These are phyloP conservation scores for Vigna trinervia DNA, from an alignment of 306 rosid species.

Conservation along the genomic window DNA sequence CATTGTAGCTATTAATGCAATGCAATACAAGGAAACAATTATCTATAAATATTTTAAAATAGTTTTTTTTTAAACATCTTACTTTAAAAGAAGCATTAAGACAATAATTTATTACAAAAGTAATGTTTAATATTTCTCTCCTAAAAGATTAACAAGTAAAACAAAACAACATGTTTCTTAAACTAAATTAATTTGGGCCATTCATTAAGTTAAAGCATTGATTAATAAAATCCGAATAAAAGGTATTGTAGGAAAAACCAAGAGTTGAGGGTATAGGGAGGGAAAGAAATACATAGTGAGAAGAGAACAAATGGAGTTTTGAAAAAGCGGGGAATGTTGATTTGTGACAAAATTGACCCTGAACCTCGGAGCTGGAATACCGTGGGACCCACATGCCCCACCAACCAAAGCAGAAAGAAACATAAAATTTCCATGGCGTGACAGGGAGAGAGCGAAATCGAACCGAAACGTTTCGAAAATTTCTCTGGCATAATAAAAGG, in stretches of 20 bases:
- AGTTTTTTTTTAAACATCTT: neutral
- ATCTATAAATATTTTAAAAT: neutral
- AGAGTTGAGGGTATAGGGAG: too few species aligned
- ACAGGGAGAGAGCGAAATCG: slow-evolving; percentile 1
- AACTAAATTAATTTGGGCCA: too few species aligned
- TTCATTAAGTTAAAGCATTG: neutral
- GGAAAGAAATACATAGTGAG: neutral
- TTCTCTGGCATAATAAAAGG: slow-evolving; percentile 12
- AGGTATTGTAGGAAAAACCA: neutral
- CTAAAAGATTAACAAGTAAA: too few species aligned
- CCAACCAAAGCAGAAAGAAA: slow-evolving; percentile 10
- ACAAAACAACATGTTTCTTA: too few species aligned
- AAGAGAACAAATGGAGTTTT: neutral
- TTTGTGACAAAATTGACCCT: slow-evolving; percentile 38
- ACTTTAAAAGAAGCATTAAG: neutral
- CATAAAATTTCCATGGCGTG: slow-evolving; percentile 49
- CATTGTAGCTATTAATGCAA: neutral
- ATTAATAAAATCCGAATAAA: neutral
- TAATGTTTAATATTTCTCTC: too few species aligned
- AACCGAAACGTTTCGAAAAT: slow-evolving; percentile 46
- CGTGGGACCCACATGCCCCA: slow-evolving; percentile 33
- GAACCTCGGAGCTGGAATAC: slow-evolving; percentile 38
- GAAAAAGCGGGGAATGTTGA: neutral
- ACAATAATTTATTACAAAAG: neutral
- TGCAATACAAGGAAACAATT: neutral